Base-by-base conservation (phyloP, 1,139 yeast genomes). In the Taiozyma sp. region DNA sequence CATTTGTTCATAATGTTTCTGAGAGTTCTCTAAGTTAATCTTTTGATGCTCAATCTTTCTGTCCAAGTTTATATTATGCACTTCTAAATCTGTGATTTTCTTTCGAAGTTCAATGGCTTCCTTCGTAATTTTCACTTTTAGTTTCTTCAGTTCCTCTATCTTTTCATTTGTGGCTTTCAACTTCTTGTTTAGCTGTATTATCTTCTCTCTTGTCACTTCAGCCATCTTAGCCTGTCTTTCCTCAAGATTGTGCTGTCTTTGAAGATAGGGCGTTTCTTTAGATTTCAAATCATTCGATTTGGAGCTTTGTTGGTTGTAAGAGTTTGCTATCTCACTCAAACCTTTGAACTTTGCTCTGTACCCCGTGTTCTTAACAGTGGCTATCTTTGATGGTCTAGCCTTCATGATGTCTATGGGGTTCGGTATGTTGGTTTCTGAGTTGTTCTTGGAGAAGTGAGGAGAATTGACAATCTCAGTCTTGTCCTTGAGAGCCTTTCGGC, bases 401-500 rank as follows among this genome's bases (percentile, higher is more conserved):
- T 34, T 48, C n/a, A 23, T 24, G 36, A 30, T 32, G 13, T 22
- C 38, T 12, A 44, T 42, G 22, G 34, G 14, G 23, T 29, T 8
- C n/a, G 19, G 43, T 47, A 23, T 43, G n/a, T 14, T 13, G 36
- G 27, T 16, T 42, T 40, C 12, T 32, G 40, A 6, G 19, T 19
- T 36, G n/a, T 36, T 38, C 29, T 48, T 45, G n/a, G 55, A 46
- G 29, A 45, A 49, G 2, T 46, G 48, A 14, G 62, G 63, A 2
- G 62, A 57, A 23, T 56, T 53, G 16, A 52, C 43, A n/a, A 51
- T 47, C 28, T 48, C 52, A 3, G 56, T 56, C 12, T 54, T 45
- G 13, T 57, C 59, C n/a, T 43, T 41, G 5, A 60, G 47, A 1
- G 54, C 61, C 42, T 59, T 59, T 40, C 63, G 50, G 43, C 44